Conservation (phyloP, 2,329 filamentous ascomycete genomes). For the Colletotrichum destructivum region DNA sequence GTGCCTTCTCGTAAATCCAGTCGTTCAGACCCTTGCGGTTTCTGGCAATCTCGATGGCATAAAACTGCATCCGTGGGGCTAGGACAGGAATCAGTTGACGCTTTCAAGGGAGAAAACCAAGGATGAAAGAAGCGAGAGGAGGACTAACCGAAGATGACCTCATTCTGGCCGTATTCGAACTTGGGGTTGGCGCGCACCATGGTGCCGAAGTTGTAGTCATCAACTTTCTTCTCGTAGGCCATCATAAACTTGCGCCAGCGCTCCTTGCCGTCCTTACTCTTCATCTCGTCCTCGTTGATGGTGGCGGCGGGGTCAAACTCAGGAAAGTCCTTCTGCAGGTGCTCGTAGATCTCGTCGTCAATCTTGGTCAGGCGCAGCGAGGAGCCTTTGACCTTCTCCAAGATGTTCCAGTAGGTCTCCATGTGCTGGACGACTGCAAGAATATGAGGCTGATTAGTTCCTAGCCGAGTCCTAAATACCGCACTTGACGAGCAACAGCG, state of each 20-base stretch:
- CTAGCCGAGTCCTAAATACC: no score
- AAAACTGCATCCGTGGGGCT: slow-evolving; percentile 71
- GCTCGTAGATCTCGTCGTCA: slow-evolving; percentile 94
- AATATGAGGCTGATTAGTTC: slow-evolving; percentile 9
- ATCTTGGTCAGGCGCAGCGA: slow-evolving; percentile 90
- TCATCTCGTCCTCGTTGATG: slow-evolving; percentile 95
- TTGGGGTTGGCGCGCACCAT: slow-evolving; percentile 86
- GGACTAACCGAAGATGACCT: slow-evolving; percentile 87
- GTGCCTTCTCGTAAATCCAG: slow-evolving; percentile 92
- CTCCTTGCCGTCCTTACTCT: slow-evolving; percentile 96
- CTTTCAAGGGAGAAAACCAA: neutral
- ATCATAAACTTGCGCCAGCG: slow-evolving; percentile 96
- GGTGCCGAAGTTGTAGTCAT: slow-evolving; percentile 98
- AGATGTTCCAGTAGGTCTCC: slow-evolving; percentile 96
- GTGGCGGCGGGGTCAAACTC: slow-evolving; percentile 88
- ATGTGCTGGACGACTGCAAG: slow-evolving; percentile 87
- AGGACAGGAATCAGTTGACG: slow-evolving; percentile 6
- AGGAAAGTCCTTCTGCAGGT: slow-evolving; percentile 90
- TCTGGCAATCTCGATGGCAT: slow-evolving; percentile 73
- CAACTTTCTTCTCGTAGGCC: slow-evolving; percentile 93
- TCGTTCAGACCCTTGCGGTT: slow-evolving; percentile 94
- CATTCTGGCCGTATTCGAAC: slow-evolving; percentile 88
- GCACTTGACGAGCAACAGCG: no score
- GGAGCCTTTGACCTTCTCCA: slow-evolving; percentile 92
- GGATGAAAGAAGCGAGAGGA: neutral